Evolutionary conservation across 306 rosid species (phyloP), one percentile per base, ranked within the genome.

Genomic region (Fragaria vesca): DNA sequence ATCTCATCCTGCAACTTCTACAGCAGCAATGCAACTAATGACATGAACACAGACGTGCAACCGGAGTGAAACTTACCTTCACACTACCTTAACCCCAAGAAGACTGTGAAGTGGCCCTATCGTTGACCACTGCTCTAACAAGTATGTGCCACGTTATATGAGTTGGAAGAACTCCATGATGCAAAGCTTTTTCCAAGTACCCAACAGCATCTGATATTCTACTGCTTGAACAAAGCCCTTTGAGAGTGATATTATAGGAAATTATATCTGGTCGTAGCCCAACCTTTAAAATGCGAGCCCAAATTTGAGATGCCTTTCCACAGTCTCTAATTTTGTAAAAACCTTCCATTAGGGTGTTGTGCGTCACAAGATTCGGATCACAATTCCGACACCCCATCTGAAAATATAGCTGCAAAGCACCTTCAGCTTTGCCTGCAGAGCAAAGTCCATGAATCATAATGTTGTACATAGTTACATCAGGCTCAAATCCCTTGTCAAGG

Each of bases 311-410:
- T 71, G 96, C 97, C 84, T 75, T 84, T 73, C 70, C 81, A 76
- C 83, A 93, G 78, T 93, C 86, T 82, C 91, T 84, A 72, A 81
- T 83, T 83, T 87, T 91, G 88, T 87, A 90, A 80, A 91, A 86
- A 4, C 99, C 99, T 75, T 89, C 93, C 96, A 95, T 91, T 50
- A 95, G 79, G 81, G 97, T 96, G 85, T 96, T 96, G 78, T 91
- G 85, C 4, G 96, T 93, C 46, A 91, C 94, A 79, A 93, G 91
- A 85, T 91, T 89, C 51, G 92, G 90, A 69, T 76, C 75, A 75
- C 84, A 85, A 51, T 83, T 83, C 82, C 71, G 81, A 69, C 78
- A 79, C 82, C 78, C 74, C 88, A 93, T 87, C 80, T 71, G 83
- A 58, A 83, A 84, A 93, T 85, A 96, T 71, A 93, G 85, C 83